phyloP scores from a whole-genome alignment of 768 basidiomycete species.

The Suillus alpinus region DNA sequence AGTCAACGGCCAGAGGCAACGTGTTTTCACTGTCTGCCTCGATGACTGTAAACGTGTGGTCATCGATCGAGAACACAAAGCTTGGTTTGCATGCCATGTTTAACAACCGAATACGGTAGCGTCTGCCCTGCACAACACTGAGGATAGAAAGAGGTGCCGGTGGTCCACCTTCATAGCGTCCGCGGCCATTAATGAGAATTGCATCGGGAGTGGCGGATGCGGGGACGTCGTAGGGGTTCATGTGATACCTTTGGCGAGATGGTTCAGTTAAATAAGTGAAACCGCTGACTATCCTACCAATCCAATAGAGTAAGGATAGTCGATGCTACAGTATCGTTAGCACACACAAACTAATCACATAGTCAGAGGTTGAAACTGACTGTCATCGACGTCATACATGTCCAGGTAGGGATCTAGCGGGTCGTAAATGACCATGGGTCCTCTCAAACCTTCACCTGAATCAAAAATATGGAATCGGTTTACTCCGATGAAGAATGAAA shows the following conservation, averaged over 20 bases:
- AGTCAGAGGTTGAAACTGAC: slow-evolving; percentile 1
- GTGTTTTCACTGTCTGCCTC: slow-evolving; percentile 40
- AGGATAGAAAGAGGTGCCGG: slow-evolving; percentile 29
- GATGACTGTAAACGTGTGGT: slow-evolving; percentile 30
- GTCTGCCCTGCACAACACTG: slow-evolving; percentile 28
- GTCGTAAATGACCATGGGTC: slow-evolving; percentile 39
- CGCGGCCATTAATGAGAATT: slow-evolving; percentile 41
- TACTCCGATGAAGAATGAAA: neutral
- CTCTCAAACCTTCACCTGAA: slow-evolving; percentile 15
- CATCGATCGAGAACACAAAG: slow-evolving; percentile 20
- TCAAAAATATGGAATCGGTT: neutral
- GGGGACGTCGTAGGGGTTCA: slow-evolving; percentile 4
- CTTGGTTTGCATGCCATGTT: slow-evolving; percentile 33
- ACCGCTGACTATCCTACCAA: slow-evolving; percentile 14
- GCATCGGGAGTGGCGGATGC: slow-evolving; percentile 22
- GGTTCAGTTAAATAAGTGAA: neutral
- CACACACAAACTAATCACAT: neutral
- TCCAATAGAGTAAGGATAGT: slow-evolving; percentile 31
- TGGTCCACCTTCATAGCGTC: slow-evolving; percentile 26
- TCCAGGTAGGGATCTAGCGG: slow-evolving; percentile 21
- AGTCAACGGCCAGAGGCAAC: slow-evolving; percentile 35
- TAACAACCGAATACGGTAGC: slow-evolving; percentile 38
- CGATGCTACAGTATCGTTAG: slow-evolving; percentile 15
- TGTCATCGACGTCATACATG: slow-evolving; percentile 35
- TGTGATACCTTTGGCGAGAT: slow-evolving; percentile 10